These are phyloP conservation scores for Fusarium sacchari DNA, from an alignment of 2,329 filamentous ascomycete genomes.

Conservation along the genomic window DNA sequence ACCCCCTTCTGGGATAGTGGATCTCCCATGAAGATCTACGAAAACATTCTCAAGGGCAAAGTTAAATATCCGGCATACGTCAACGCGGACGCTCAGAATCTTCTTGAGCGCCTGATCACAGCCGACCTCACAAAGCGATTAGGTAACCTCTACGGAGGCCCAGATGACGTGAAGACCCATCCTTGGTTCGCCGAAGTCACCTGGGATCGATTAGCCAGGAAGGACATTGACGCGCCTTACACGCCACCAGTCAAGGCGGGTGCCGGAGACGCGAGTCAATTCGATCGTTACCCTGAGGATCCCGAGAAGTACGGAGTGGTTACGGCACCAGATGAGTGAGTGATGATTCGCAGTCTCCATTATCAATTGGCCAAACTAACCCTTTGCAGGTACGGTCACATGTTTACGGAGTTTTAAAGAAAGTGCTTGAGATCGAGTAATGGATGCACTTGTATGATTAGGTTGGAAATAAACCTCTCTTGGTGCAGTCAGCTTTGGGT, in stretches of 20 bases:
- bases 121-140: conserved; percentile 93
- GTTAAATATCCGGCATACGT: conserved; percentile 98
- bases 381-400: conserved; percentile 70
- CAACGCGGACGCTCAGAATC: conserved; percentile 90
- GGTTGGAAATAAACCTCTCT: conserved; percentile 18
- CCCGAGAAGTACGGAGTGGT: conserved; percentile 86
- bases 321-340: conserved; percentile 84
- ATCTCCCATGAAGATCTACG: conserved; percentile 98
- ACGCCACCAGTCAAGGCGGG: conserved; percentile 95
- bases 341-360: neutral
- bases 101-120: conserved; percentile 93
- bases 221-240: conserved; percentile 98
- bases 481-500: conserved; percentile 12
- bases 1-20: conserved; percentile 99
- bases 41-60: conserved; percentile 95
- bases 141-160: conserved; percentile 91
- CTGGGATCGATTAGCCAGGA: conserved; percentile 92
- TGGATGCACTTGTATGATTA: conserved; percentile 32
- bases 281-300: conserved; percentile 98
- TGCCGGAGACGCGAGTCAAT: conserved; percentile 94
- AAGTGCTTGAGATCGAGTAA: conserved; percentile 22
- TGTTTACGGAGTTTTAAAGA: conserved; percentile 79
- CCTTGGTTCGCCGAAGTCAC: conserved; percentile 98
- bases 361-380: conserved; percentile 21
- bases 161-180: conserved; percentile 93